Conservation (phyloP, 192 early-diverging fungal species). For the Chytriomyces confervae region DNA sequence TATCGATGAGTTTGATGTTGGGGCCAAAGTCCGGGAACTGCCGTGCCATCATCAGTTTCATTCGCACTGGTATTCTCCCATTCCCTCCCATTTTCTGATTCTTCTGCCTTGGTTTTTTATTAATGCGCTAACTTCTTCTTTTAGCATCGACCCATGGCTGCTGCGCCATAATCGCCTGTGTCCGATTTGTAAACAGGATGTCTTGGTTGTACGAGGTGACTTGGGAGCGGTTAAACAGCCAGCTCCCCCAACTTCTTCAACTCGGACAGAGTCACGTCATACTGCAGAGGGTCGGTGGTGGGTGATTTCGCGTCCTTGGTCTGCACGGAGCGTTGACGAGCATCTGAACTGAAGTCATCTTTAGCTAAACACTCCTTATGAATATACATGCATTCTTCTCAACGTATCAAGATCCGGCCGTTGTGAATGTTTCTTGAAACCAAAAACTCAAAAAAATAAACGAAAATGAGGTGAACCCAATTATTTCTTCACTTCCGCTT, state of each 20-base stretch:
- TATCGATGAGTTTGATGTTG: slow-evolving; percentile 55
- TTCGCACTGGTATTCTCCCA: slow-evolving; percentile 36
- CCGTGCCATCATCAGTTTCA: slow-evolving; percentile 59
- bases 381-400: too few relatives aligned
- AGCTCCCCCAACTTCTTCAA: neutral
- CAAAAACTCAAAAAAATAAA: too few relatives aligned
- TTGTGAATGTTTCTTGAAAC: too few relatives aligned
- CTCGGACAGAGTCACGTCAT: neutral
- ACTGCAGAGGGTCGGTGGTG: neutral
- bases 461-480: neutral
- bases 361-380: too few relatives aligned
- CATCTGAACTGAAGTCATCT: neutral
- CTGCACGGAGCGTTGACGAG: neutral
- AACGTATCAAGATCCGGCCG: too few relatives aligned
- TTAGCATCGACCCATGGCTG: slow-evolving; percentile 60
- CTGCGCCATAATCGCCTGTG: slow-evolving; percentile 55
- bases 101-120: neutral
- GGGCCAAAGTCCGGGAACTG: slow-evolving; percentile 45
- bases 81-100: neutral
- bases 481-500: slow-evolving; percentile 5
- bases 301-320: neutral
- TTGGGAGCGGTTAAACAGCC: neutral
- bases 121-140: neutral
- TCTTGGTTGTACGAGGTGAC: slow-evolving; percentile 25
- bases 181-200: slow-evolving; percentile 58